Evolutionary conservation across 2,329 filamentous ascomycete species (phyloP), one percentile per base, ranked within the genome.

Genomic region (Penicillium sumatraense): DNA sequence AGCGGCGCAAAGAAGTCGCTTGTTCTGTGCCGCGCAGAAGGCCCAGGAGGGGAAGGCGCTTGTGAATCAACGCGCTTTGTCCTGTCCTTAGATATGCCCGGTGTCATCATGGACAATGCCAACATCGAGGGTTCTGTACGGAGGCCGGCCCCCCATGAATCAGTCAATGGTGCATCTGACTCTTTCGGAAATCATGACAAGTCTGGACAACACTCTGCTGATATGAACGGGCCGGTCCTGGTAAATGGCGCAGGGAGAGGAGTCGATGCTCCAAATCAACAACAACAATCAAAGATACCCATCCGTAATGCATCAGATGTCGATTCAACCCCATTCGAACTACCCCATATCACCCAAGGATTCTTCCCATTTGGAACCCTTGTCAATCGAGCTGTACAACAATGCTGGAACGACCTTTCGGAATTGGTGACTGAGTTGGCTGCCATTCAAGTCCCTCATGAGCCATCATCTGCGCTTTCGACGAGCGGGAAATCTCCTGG

Each of bases 311-410:
- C 27, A 38, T 53, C 21, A 23, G 54, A 52, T 47, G 36, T 21
- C 6, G 54, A 26, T 18, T 38, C 53, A 14, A 46, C 53, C 9
- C 80, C 81, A 2, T 83, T 83, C 14, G 79, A 82, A 58, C 74
- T 87, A 36, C 73, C 76, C 45, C 91, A 96, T 68, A 89, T 96
- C 55, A 88, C 88, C 0, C 80, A 87, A 54, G 88, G 86, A 29
- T 96, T 92, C 71, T 82, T 93, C 53, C 87, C 91, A 3, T 81
- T 98, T 18, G 86, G 87, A 4, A 83, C 83, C 13, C 78, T 99
- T 42, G 82, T 98, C 49, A 84, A 86, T 60, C 87, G 95, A 63
- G 83, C 95, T 33, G 88, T 90, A 29, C 92, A 97, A 73, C 86
- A 88, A 67, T 91, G 90, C 46, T 93, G 93, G 74, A 91, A 90